Evolutionary conservation across 2,329 filamentous ascomycete species (phyloP).

Genomic region (Penicillium corylophilum): DNA sequence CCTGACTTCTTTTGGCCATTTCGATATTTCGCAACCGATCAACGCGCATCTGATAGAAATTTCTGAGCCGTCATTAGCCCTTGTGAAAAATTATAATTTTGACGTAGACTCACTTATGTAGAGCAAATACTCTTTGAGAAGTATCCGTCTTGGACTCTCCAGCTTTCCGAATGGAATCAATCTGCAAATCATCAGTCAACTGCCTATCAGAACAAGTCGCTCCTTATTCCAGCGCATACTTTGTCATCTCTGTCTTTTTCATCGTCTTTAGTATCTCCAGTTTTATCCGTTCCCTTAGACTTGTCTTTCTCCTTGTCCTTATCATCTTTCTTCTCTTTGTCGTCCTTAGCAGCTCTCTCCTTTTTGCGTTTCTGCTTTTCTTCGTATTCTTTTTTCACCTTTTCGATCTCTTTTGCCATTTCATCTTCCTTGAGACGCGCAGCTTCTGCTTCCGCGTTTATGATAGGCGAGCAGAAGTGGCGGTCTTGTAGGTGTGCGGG

Average conservation of each 20-base stretch:
- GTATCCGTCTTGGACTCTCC: constrained; percentile 54
- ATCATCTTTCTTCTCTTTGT: constrained; percentile 49
- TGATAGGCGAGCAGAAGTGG: constrained; percentile 67
- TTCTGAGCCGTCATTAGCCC: constrained; percentile 45
- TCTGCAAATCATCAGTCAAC: constrained; percentile 17
- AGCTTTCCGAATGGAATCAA: constrained; percentile 49
- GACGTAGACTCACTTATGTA: constrained; percentile 65
- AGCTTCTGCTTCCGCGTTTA: constrained; percentile 45
- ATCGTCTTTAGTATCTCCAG: constrained; percentile 37
- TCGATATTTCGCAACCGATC: constrained; percentile 77
- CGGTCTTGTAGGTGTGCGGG: constrained; percentile 76
- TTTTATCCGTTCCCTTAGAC: constrained; percentile 42
- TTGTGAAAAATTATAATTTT: not conserved
- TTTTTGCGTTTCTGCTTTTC: constrained; percentile 74
- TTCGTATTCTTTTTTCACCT: constrained; percentile 60
- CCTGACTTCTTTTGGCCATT: constrained; percentile 74
- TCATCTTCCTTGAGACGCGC: constrained; percentile 45
- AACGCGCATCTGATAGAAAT: constrained; percentile 79
- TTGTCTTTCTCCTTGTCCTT: constrained; percentile 42
- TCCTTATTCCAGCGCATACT: constrained; percentile 33
- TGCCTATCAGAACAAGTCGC: constrained; percentile 2
- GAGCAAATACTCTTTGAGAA: constrained; percentile 75
- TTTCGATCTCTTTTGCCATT: constrained; percentile 48
- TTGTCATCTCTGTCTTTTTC: constrained; percentile 56
- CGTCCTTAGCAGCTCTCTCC: constrained; percentile 55